Conservation (phyloP, 768 basidiomycete genomes). For the Clitopilus hobsonii region DNA sequence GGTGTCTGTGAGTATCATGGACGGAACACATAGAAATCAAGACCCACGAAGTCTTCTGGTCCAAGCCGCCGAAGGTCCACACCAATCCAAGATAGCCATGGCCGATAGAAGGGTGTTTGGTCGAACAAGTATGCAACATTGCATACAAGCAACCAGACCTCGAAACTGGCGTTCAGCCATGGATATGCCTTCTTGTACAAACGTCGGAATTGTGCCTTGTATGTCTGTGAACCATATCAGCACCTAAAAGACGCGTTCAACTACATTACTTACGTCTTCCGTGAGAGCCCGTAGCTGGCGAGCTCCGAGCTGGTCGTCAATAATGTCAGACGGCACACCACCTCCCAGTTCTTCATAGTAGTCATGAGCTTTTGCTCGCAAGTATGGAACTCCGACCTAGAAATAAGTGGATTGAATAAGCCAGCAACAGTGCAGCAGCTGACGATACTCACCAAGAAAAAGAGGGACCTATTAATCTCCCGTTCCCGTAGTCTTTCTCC, state of each 20-base stretch:
- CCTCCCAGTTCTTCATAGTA: slow-evolving; percentile 90
- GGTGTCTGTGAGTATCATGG: slow-evolving; percentile 2
- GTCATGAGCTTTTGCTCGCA: slow-evolving; percentile 85
- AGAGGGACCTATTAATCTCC: slow-evolving; percentile 73
- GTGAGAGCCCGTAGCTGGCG: slow-evolving; percentile 41
- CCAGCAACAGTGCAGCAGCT: too few relatives aligned
- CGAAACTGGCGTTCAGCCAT: slow-evolving; percentile 71
- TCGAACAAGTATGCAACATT: slow-evolving; percentile 92
- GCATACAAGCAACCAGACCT: slow-evolving; percentile 77
- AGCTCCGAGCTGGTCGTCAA: slow-evolving; percentile 46
- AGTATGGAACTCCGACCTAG: slow-evolving; percentile 84
- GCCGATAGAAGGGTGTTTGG: slow-evolving; percentile 78
- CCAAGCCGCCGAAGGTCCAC: slow-evolving; percentile 78
- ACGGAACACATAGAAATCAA: not conserved
- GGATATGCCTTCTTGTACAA: slow-evolving; percentile 78
- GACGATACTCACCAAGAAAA: slow-evolving; percentile 73
- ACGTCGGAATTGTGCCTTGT: slow-evolving; percentile 49
- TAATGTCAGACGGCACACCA: slow-evolving; percentile 60
- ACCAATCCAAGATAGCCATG: slow-evolving; percentile 87
- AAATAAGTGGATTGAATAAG: too few relatives aligned
- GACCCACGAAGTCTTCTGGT: slow-evolving; percentile 71
- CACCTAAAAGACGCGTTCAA: not conserved
- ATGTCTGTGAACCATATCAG: slow-evolving; percentile 32
- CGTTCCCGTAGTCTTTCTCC: slow-evolving; percentile 61
- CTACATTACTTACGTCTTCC: slow-evolving; percentile 41